Evolutionary conservation across 345 rosid genomes (phyloP).

Genomic region (Euphorbia lathyris): DNA sequence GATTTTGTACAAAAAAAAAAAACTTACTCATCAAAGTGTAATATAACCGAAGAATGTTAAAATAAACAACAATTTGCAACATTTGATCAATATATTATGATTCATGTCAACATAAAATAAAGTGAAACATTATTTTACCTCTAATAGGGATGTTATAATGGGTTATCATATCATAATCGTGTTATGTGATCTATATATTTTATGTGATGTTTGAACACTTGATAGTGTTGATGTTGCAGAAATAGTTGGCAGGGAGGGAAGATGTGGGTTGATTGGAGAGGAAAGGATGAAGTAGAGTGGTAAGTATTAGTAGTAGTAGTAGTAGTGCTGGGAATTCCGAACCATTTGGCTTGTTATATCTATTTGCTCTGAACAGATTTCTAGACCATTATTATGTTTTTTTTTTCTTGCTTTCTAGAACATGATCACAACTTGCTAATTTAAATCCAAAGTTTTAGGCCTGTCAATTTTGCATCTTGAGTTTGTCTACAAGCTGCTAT

Average conservation of each 20-base stretch:
- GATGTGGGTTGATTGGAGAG: constrained; percentile 11
- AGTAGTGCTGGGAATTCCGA: constrained; percentile 7
- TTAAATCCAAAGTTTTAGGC: neutral
- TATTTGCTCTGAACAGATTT: constrained; percentile 13
- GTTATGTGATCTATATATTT: too few species aligned
- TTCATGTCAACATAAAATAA: too few species aligned
- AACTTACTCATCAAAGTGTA: too few species aligned
- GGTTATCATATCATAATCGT: too few species aligned
- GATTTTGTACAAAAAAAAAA: too few species aligned
- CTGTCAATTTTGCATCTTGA: neutral
- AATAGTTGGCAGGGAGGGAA: constrained; percentile 8
- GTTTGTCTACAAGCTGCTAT: neutral
- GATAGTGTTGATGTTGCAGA: constrained; percentile 22
- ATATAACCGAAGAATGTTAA: too few species aligned
- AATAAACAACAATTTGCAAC: too few species aligned
- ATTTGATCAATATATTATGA: too few species aligned
- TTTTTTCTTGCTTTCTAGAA: neutral
- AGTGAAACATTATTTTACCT: too few species aligned
- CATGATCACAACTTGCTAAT: constrained; percentile 9
- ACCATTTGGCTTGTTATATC: constrained; percentile 19
- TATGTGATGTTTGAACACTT: neutral
- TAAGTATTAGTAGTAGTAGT: neutral
- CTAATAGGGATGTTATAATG: too few species aligned
- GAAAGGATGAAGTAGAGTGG: constrained; percentile 4
- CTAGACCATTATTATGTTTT: constrained; percentile 4